Percentiles rank a stretch among this genome's conserved stretches.
These are phyloP conservation scores for Penicillium egyptiacum DNA, from an alignment of 495 filamentous ascomycete genomes.

Conservation along the genomic window DNA sequence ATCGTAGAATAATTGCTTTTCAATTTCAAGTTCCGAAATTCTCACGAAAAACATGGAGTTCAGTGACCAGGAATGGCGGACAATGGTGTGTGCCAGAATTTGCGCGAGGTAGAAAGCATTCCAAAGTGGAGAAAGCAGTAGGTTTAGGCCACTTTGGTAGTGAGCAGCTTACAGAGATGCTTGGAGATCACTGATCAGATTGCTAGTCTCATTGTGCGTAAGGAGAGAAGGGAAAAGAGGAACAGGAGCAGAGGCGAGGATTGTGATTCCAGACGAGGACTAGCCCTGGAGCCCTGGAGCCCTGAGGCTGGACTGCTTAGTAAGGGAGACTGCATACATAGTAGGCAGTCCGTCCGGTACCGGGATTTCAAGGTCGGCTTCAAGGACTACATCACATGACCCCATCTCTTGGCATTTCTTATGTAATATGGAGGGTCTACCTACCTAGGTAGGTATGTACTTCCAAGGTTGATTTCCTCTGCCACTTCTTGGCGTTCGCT, in stretches of 20 bases:
- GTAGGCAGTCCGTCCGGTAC: no score
- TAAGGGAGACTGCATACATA: not conserved
- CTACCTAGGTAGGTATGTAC: no score
- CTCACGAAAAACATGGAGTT: conserved; percentile 8
- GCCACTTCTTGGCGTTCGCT: conserved; percentile 15
- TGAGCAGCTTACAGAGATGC: no score
- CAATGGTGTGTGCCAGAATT: conserved; percentile 11
- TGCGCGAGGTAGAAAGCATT: conserved; percentile 10
- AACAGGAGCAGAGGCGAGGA: conserved; percentile 9
- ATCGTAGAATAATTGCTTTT: conserved; percentile 8
- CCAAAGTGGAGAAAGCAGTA: not conserved
- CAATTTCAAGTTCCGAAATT: conserved; percentile 7
- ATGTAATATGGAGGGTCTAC: no score
- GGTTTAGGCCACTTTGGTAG: no score
- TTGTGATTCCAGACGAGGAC: conserved; percentile 5
- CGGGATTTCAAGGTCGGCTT: no score
- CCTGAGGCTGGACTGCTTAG: not conserved
- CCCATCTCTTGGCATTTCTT: no score
- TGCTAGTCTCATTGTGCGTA: no score
- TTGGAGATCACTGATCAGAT: no score
- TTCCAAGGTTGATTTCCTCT: conserved; percentile 19
- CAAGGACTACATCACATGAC: no score
- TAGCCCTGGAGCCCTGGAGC: conserved; percentile 3
- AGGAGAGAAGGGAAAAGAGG: not conserved
- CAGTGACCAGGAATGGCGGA: conserved; percentile 6